Conservation (phyloP, 1,139 yeast genomes). For the Suhomyces panamericanus region DNA sequence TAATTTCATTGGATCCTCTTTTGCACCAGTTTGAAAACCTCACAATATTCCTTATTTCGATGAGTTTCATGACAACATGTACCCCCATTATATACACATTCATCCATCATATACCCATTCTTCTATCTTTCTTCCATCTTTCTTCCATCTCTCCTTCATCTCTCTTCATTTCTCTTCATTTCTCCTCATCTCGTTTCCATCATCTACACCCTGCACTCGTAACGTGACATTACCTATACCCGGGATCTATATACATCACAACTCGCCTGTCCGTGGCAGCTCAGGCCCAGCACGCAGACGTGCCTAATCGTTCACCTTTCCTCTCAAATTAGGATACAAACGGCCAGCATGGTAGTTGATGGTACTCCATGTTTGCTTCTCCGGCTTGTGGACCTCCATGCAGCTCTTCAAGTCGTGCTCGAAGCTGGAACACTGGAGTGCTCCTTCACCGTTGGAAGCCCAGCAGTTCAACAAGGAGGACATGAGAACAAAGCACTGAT, state of each 20-base stretch:
- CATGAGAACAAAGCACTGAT: conserved; percentile 80
- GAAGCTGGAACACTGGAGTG: conserved; percentile 59
- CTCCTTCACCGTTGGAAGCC: conserved; percentile 93
- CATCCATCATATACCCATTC: no score
- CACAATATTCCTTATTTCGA: no score
- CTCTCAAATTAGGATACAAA: conserved; percentile 74
- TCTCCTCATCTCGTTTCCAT: not conserved
- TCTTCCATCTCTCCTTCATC: not conserved
- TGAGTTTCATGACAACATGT: no score
- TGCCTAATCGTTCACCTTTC: conserved; percentile 65
- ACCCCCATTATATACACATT: no score
- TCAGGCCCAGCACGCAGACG: not conserved
- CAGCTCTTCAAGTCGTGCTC: conserved; percentile 53
- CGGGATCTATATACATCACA: conserved; percentile 3
- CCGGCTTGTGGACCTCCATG: conserved; percentile 50
- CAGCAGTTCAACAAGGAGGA: conserved; percentile 87
- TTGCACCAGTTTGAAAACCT: not conserved
- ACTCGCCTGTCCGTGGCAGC: conserved; percentile 1
- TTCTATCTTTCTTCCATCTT: no score
- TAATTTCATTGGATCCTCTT: no score
- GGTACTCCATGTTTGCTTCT: conserved; percentile 47
- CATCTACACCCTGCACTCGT: not conserved
- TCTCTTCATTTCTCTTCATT: not conserved
- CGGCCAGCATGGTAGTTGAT: conserved; percentile 84
- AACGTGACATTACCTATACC: conserved; percentile 6